Evolutionary conservation across 306 rosid species (phyloP), one percentile per base, ranked within the genome.

Genomic region (Gastrolobium bilobum): DNA sequence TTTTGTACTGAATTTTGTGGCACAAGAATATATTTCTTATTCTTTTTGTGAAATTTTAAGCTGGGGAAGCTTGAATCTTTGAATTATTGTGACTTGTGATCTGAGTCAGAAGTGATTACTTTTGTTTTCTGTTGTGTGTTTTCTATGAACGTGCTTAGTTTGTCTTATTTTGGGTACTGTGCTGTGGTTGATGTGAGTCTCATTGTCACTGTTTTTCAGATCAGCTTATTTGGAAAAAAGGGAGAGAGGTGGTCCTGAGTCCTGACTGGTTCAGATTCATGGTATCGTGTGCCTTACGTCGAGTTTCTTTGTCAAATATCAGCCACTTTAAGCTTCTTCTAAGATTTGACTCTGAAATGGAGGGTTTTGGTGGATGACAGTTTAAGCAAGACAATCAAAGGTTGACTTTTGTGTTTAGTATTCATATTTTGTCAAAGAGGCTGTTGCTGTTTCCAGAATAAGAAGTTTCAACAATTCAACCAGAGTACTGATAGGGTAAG

Each of bases 141-240:
- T 73, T 43, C 30, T 48, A 11, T 34, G 46, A 68, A 51, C 46
- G 14, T 47, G 14, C 64, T 67, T 46, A 69, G 6, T 10, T 44
- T n/a, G 10, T 35, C 34, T 53, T 67, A 50, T 42, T 71, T 38
- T 29, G 35, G 31, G 43, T 70, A 43, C 68, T 58, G 60, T 53
- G 53, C 10, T 66, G 42, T 50, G 47, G 33, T 38, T 78, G 60
- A 39, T 52, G 48, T 56, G 77, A 77, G 79, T 81, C 80, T 81
- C 59, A 33, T 80, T 65, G 57, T 81, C 47, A 20, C 61, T 44
- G 44, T 50, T 54, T 66, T 63, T 68, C 84, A 90, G 92, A 92
- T 90, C 91, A 85, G 77, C 79, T 75, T 75, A 81, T 82, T 75
- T 77, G 30, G 38, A 40, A 37, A 14, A 51, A 11, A 51, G 51